Percentiles rank a stretch among this genome's conserved stretches.
These are phyloP conservation scores for Magnolia sinica DNA, from an alignment of 164 flowering plant genomes.

Conservation along the genomic window DNA sequence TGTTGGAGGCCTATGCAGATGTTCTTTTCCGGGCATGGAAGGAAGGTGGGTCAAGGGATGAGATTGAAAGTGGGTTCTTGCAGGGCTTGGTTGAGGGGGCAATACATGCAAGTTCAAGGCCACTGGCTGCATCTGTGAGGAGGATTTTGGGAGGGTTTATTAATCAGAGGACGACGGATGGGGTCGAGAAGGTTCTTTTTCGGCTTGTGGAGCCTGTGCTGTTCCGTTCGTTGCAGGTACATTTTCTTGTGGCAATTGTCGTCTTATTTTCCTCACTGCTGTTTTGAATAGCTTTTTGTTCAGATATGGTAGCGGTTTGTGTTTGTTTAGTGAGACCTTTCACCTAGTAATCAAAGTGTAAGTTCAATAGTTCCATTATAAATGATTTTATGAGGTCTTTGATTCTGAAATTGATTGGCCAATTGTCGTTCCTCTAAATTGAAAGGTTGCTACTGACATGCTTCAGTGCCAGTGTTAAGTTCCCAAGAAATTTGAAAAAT, in stretches of 20 bases:
- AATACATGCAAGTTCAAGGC: slow-evolving; percentile 52
- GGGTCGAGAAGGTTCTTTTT: slow-evolving; percentile 83
- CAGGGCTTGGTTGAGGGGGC: slow-evolving; percentile 81
- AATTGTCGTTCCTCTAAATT: too few relatives aligned
- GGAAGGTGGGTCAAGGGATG: slow-evolving; percentile 45
- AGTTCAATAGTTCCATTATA: too few relatives aligned
- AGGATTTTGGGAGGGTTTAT: slow-evolving; percentile 81
- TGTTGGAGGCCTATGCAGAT: slow-evolving; percentile 79
- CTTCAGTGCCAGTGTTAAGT: too few relatives aligned
- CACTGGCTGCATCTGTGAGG: slow-evolving; percentile 69
- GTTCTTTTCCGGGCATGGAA: slow-evolving; percentile 84
- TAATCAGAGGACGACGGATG: slow-evolving; percentile 60
- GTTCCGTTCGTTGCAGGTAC: slow-evolving; percentile 89
- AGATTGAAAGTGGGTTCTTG: slow-evolving; percentile 68
- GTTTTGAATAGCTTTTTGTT: too few relatives aligned
- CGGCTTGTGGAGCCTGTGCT: slow-evolving; percentile 86
- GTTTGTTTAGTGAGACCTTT: too few relatives aligned
- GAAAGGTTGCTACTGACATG: too few relatives aligned
- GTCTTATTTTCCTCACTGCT: not conserved
- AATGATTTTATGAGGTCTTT: too few relatives aligned
- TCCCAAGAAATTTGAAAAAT: too few relatives aligned
- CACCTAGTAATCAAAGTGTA: too few relatives aligned
- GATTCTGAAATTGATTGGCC: too few relatives aligned
- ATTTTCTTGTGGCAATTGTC: not conserved
- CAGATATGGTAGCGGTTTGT: too few relatives aligned